Evolutionary conservation across 495 filamentous ascomycete species (phyloP), one percentile per base, ranked within the genome.

Genomic region (Aspergillus hancockii): DNA sequence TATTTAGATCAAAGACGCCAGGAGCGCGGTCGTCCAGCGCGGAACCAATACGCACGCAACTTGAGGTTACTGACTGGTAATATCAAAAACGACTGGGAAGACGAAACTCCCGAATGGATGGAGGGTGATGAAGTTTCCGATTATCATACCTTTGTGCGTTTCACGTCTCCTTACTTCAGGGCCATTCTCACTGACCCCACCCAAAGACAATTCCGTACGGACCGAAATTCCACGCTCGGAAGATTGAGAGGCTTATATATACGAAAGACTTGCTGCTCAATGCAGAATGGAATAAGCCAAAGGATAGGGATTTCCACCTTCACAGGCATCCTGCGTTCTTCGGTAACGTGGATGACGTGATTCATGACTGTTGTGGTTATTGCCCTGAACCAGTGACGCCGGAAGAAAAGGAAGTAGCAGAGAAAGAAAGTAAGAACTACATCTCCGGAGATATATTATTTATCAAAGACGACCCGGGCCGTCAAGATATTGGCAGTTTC

Each of bases 101-200:
- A 93, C 54, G 90, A 94, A 57, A 81, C 92, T 21, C 87, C 90
- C 0, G 90, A 94, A 55, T 93, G 90, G 90, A 79, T 89, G 18
- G 83, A 86, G 32, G 79, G 84, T 32, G 85, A 89, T 31, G 88
- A 92, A 52, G 77, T 91, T 2, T 88, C 87, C 8, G 81, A 86
- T 63, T 94, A 94, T 58, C 83, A 91, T 66, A 90, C 85, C 6
- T 90, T 92, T 67, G 75, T 78, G 25, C 49, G 71, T 52, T 22
- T 32, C 5, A 10, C 16, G 12, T 41, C 21, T 12, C 21, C 36
- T 7, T 1, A 23, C 6, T 47, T 8, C 8, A 22, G 6, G 16
- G 31, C 14, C 10, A 54, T 34, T 8, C 3, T 23, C 14, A n/a
- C 16, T 5, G 3, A n/a, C 23, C 31, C 19, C 22, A 13, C 22